Conservation (phyloP, 345 rosid species). For the Gynandropsis gynandra region DNA sequence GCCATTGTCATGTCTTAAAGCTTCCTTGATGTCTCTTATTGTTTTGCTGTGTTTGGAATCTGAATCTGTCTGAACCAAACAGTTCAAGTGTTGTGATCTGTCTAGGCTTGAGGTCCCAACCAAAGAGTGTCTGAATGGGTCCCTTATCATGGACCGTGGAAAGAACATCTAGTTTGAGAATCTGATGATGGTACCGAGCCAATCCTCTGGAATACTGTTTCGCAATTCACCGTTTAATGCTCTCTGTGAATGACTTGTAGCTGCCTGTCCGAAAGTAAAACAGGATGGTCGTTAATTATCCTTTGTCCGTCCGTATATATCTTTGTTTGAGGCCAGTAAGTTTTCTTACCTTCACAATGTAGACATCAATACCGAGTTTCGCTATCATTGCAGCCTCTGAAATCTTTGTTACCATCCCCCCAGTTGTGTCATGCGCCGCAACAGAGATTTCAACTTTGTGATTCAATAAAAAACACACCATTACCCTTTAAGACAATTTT, state of each 20-base stretch:
- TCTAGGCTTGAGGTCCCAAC: neutral
- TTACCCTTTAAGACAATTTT: neutral
- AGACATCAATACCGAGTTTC: constrained; percentile 77
- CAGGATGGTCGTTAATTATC: neutral
- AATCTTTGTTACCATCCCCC: constrained; percentile 90
- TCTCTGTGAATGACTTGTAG: constrained; percentile 59
- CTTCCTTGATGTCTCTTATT: neutral
- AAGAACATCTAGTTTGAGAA: constrained; percentile 24
- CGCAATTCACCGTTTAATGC: constrained; percentile 60
- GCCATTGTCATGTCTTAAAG: neutral
- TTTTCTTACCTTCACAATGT: constrained; percentile 62
- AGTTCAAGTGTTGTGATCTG: neutral
- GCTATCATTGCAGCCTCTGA: constrained; percentile 89
- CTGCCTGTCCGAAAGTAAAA: constrained; percentile 39
- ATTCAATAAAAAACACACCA: constrained; percentile 1
- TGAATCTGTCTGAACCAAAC: neutral
- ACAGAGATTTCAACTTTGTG: constrained; percentile 66
- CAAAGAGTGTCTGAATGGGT: neutral
- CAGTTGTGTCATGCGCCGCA: constrained; percentile 89
- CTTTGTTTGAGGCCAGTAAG: neutral
- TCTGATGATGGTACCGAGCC: constrained; percentile 65
- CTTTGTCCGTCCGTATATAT: too few relatives aligned
- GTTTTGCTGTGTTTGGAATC: neutral
- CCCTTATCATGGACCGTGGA: too few relatives aligned
- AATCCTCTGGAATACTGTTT: constrained; percentile 47